Conservation (phyloP, 805 yeast genomes). For the Saturnispora bothae region DNA sequence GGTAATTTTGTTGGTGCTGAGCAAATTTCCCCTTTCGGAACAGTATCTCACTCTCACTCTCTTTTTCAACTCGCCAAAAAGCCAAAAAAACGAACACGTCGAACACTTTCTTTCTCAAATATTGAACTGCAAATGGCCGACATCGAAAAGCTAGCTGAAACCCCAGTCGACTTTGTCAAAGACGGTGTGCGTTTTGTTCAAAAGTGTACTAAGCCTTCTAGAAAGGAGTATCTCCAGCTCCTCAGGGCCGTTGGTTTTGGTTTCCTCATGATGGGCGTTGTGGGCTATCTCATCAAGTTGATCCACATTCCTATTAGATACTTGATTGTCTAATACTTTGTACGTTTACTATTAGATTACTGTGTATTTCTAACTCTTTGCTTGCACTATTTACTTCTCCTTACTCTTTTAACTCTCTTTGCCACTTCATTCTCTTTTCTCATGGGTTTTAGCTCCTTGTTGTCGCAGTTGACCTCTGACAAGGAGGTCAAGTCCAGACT, state of each 20-base stretch:
- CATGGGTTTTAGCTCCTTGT: constrained; percentile 17
- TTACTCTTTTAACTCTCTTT: background rate
- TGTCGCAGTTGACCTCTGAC: constrained; percentile 24
- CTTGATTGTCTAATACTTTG: constrained; percentile 83
- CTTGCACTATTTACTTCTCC: background rate
- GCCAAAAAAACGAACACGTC: background rate
- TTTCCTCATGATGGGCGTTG: constrained; percentile 94
- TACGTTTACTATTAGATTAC: no score
- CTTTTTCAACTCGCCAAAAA: background rate
- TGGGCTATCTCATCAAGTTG: constrained; percentile 90
- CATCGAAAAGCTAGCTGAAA: constrained; percentile 69
- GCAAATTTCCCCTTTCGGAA: background rate
- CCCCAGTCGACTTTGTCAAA: constrained; percentile 82
- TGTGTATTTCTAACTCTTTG: background rate
- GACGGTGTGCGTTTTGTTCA: constrained; percentile 84
- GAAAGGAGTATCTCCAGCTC: constrained; percentile 79
- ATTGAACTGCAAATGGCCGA: constrained; percentile 20
- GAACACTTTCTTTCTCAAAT: background rate
- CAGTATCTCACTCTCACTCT: no score
- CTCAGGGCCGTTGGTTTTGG: constrained; percentile 96
- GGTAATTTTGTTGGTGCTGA: no score
- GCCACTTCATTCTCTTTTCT: background rate
- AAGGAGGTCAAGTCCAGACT: constrained; percentile 9
- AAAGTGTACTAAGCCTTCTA: constrained; percentile 88
- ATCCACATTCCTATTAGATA: constrained; percentile 94